Percentiles rank a stretch among this genome's conserved stretches.
Evolutionary conservation across 2,329 filamentous ascomycete genomes (phyloP).

Genomic region (Botrytis aclada): DNA sequence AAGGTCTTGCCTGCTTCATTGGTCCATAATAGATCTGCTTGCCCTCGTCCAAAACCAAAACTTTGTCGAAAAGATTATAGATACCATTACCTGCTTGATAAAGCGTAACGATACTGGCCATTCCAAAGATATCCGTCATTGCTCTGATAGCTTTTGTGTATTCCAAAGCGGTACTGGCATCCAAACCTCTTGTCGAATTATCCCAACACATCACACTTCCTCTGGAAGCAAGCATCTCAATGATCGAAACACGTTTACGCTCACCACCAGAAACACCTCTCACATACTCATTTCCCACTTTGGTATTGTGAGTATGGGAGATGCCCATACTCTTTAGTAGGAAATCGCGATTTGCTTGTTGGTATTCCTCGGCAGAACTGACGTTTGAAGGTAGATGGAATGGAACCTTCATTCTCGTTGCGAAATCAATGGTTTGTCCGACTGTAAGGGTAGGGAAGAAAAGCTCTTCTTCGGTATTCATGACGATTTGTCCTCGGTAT

Average conservation of each 20-base stretch:
- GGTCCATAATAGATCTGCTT: constrained; percentile 65
- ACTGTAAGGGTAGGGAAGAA: constrained; percentile 52
- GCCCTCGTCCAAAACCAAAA: constrained; percentile 64
- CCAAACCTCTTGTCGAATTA: constrained; percentile 63
- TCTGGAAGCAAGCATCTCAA: constrained; percentile 43
- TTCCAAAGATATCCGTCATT: constrained; percentile 59
- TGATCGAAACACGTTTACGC: constrained; percentile 59
- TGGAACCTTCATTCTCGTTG: constrained; percentile 56
- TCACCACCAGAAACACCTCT: constrained; percentile 62
- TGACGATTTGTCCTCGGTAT: constrained; percentile 56
- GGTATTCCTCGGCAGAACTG: constrained; percentile 49
- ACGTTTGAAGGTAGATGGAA: constrained; percentile 37
- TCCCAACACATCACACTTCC: constrained; percentile 61
- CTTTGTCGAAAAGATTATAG: constrained; percentile 68
- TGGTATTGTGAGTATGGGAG: constrained; percentile 53
- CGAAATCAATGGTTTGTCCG: constrained; percentile 52
- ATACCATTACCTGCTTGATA: constrained; percentile 71
- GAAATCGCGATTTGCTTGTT: constrained; percentile 37
- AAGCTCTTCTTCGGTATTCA: constrained; percentile 52
- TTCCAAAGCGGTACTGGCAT: constrained; percentile 66
- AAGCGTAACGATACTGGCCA: constrained; percentile 60
- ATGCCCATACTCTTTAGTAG: constrained; percentile 44
- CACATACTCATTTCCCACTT: constrained; percentile 57
- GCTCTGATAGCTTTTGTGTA: constrained; percentile 59
- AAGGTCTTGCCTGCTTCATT: constrained; percentile 54